phyloP scores from a whole-genome alignment of 768 basidiomycete genomes.

The Russula sp. region DNA sequence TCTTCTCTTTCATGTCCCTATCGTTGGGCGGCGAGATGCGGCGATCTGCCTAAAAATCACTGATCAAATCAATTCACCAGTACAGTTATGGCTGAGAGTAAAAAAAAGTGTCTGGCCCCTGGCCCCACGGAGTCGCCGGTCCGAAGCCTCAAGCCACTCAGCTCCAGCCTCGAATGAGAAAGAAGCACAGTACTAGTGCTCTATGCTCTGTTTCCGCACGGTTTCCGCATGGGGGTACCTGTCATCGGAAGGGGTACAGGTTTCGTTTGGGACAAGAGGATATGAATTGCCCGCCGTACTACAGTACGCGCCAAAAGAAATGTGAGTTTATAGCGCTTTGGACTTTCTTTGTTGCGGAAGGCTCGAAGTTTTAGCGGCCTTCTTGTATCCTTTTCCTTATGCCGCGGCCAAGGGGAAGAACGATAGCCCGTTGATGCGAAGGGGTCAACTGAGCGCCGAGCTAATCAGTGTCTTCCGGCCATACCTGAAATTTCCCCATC shows the following conservation, averaged over 20 bases:
- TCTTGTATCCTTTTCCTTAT: background rate
- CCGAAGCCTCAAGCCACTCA: conserved; percentile 9
- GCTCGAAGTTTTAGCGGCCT: background rate
- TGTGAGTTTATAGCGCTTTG: background rate
- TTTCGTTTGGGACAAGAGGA: background rate
- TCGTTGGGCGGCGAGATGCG: background rate
- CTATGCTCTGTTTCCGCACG: background rate
- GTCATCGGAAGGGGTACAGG: background rate
- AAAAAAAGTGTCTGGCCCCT: background rate
- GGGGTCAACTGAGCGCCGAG: background rate
- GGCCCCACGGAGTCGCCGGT: conserved; percentile 11
- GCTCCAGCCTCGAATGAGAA: background rate
- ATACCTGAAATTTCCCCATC: background rate
- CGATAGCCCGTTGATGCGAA: background rate
- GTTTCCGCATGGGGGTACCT: conserved; percentile 1
- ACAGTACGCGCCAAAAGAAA: background rate
- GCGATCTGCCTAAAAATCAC: background rate
- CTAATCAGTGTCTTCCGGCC: too few species aligned
- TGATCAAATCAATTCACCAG: too few species aligned
- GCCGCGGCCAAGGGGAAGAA: background rate
- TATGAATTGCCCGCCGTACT: background rate
- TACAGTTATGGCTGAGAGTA: too few species aligned
- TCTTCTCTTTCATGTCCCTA: background rate
- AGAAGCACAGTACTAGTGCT: background rate
- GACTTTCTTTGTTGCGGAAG: background rate